Evolutionary conservation across 164 flowering plant species (phyloP).

Genomic region (Vitis riparia): DNA sequence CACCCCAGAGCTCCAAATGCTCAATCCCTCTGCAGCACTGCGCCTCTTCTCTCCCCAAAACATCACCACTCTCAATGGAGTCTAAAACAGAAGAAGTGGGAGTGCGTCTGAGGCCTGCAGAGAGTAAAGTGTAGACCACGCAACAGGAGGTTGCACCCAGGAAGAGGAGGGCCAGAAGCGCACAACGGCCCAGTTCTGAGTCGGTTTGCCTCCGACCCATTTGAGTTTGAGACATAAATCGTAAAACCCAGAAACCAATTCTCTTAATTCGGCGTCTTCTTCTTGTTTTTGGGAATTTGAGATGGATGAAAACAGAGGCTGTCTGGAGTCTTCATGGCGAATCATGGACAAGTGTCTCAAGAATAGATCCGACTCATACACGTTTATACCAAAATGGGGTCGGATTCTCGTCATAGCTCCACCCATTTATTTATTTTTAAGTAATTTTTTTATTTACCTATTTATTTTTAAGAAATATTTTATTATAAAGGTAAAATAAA

Average conservation of each 20-base stretch:
- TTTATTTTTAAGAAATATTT: too few species aligned
- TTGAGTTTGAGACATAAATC: conserved; percentile 13
- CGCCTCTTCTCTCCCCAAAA: conserved; percentile 18
- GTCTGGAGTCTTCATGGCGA: too few species aligned
- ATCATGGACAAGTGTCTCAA: too few species aligned
- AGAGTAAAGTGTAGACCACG: conserved; percentile 49
- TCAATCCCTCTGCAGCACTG: conserved; percentile 75
- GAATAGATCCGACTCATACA: too few species aligned
- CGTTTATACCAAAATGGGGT: too few species aligned
- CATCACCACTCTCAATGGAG: conserved; percentile 5
- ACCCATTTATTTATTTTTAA: too few species aligned
- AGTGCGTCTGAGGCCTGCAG: conserved; percentile 28
- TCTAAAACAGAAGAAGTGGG: conserved; percentile 8
- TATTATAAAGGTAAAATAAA: too few species aligned
- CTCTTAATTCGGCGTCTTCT: too few species aligned
- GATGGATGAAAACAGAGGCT: too few species aligned
- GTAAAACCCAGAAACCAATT: conserved; percentile 23
- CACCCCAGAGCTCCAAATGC: conserved; percentile 91
- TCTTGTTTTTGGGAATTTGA: too few species aligned
- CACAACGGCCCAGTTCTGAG: conserved; percentile 38
- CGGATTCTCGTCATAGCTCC: too few species aligned
- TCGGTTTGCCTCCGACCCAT: conserved; percentile 64
- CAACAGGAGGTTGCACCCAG: conserved; percentile 47
- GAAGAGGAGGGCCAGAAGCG: conserved; percentile 33
- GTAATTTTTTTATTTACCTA: too few species aligned